Percentiles rank a stretch among this genome's conserved stretches.
Evolutionary conservation across 2,329 filamentous ascomycete species (phyloP).

Genomic region (Torrubiellomyces zombiae): DNA sequence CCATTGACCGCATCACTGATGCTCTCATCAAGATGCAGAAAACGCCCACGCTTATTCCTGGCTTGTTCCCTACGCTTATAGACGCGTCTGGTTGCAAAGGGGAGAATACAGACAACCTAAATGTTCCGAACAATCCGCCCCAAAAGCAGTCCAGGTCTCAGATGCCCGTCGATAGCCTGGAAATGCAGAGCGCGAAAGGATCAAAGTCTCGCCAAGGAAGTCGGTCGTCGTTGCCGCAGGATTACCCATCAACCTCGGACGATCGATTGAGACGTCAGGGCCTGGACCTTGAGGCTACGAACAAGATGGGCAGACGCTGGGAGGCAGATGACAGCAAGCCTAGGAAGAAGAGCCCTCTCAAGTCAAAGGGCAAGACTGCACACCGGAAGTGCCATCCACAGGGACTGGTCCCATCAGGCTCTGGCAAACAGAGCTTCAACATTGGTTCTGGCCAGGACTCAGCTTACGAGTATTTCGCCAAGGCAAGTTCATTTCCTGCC

Average conservation of each 20-base stretch:
- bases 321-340: too few species aligned
- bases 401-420: constrained; percentile 33
- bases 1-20: constrained; percentile 70
- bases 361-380: constrained; percentile 15
- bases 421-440: constrained; percentile 30
- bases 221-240: too few species aligned
- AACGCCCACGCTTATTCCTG: constrained; percentile 49
- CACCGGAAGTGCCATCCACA: constrained; percentile 39
- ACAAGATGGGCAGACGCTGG: too few species aligned
- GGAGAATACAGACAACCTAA: constrained; percentile 20
- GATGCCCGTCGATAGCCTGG: too few species aligned
- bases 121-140: too few species aligned
- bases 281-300: too few species aligned
- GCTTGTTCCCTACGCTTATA: constrained; percentile 63
- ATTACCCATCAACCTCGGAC: not conserved
- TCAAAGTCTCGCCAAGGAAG: not conserved
- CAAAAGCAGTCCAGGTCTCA: too few species aligned
- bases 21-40: constrained; percentile 62
- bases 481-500: constrained; percentile 19
- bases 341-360: too few species aligned
- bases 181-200: too few species aligned
- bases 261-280: constrained; percentile 3
- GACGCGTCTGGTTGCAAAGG: constrained; percentile 67
- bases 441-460: constrained; percentile 53
- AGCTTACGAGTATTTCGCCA: constrained; percentile 56